Evolutionary conservation across 768 basidiomycete species (phyloP), one percentile per base, ranked within the genome.

Genomic region (Mycena latifolia): DNA sequence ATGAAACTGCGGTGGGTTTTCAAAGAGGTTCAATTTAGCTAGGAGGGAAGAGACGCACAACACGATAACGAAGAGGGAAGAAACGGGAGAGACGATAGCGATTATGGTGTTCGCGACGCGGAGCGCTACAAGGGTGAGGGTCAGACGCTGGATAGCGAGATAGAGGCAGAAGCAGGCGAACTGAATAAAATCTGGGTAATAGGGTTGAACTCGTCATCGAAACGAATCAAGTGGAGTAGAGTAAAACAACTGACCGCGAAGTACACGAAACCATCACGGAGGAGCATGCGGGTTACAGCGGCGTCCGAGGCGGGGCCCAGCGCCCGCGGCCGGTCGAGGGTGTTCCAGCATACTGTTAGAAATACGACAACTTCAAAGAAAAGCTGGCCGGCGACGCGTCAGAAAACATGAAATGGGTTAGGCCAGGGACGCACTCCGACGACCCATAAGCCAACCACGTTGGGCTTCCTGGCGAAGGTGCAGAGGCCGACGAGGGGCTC

Each of bases 341-440:
- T 70, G 17, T 78, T 78, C 76, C 78, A 76, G 14, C 70, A 59
- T 1, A 69, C 70, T 46, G 71, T 73, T 31, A 68, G 8, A 52
- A 78, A 78, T 10, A 79, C 50, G 64, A 79, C 66, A n/a, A 73
- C 15, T 51, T 79, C 78, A 15, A 77, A 78, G 2, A 50, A 65
- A 4, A 78, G 75, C 45, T 46, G 24, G 7, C 15, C 20, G n/a
- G 18, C 12, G 7, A 25, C 14, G 17, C 10, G 5, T 45, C 4
- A 15, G 10, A n/a, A 43, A n/a, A 12, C n/a, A 33, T 24, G 2
- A 25, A 22, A 4, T 43, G 6, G 24, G 22, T 24, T 24, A 5
- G 5, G 25, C 22, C 24, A 24, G 5, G 37, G 24, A 25, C 45
- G 2, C 17, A 46, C 45, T 15, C 77, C 77, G 9, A 77, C 77